Conservation (phyloP, 768 basidiomycete species). For the Suillus alpinus region DNA sequence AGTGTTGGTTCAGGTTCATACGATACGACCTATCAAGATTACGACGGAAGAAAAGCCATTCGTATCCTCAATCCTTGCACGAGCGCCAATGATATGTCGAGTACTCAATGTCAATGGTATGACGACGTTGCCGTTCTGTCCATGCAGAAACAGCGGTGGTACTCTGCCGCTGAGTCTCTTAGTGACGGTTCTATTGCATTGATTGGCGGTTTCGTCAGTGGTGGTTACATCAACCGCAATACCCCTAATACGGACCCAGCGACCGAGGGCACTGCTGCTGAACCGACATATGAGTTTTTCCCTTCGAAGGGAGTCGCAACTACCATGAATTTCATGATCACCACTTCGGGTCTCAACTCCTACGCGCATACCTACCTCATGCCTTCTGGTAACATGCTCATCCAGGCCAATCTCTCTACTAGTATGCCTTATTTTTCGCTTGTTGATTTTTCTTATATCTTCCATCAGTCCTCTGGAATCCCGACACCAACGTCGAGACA, state of each 20-base stretch:
- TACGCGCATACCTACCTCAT: conserved; percentile 75
- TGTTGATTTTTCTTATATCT: neutral
- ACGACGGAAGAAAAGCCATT: conserved; percentile 76
- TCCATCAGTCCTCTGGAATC: conserved; percentile 47
- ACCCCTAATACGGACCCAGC: conserved; percentile 65
- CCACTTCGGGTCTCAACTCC: conserved; percentile 74
- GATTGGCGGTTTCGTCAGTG: conserved; percentile 77
- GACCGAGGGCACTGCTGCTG: conserved; percentile 65
- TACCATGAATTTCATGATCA: conserved; percentile 63
- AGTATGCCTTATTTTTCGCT: conserved; percentile 38
- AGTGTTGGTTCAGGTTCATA: conserved; percentile 46
- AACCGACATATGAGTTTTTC: conserved; percentile 83
- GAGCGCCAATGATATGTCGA: conserved; percentile 43
- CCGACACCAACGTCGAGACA: conserved; percentile 53
- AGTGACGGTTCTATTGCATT: conserved; percentile 76
- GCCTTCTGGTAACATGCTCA: conserved; percentile 73
- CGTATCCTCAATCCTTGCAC: conserved; percentile 80
- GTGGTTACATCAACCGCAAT: conserved; percentile 79
- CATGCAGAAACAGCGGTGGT: conserved; percentile 75
- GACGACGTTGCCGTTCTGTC: conserved; percentile 60
- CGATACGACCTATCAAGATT: conserved; percentile 73
- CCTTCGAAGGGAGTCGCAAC: conserved; percentile 55
- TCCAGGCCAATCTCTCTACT: conserved; percentile 80
- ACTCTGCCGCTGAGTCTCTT: conserved; percentile 70
- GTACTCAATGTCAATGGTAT: conserved; percentile 64